These are phyloP conservation scores for Wickerhamomyces sp. DNA, from an alignment of 1,139 yeast species.

Conservation along the genomic window DNA sequence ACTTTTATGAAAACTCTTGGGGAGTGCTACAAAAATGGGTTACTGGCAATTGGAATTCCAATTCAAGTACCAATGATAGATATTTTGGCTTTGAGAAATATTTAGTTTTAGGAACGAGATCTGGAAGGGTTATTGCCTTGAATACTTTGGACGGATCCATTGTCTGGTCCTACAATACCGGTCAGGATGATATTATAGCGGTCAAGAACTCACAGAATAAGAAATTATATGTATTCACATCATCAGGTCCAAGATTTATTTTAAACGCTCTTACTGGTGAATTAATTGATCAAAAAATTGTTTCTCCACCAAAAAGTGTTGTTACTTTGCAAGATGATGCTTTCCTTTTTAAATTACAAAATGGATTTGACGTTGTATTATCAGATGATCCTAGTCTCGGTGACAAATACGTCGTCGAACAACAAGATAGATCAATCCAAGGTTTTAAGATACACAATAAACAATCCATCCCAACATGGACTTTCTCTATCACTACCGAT, in stretches of 20 bases:
- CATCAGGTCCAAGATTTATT: constrained; percentile 22
- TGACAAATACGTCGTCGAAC: constrained; percentile 22
- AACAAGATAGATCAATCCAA: constrained; percentile 19
- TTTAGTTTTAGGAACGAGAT: constrained; percentile 39
- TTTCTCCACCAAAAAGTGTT: constrained; percentile 15
- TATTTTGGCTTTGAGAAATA: constrained; percentile 48
- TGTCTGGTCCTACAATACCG: constrained; percentile 38
- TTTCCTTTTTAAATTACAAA: constrained; percentile 17
- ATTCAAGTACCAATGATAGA: constrained; percentile 15
- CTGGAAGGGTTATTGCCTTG: constrained; percentile 41
- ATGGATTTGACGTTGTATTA: constrained; percentile 24
- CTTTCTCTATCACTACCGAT: constrained; percentile 19
- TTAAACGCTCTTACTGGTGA: constrained; percentile 17
- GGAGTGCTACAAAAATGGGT: constrained; percentile 11
- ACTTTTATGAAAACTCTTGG: constrained; percentile 13
- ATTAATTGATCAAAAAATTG: constrained; percentile 10
- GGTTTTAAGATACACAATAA: constrained; percentile 25
- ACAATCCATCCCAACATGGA: constrained; percentile 30
- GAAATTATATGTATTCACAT: constrained; percentile 23
- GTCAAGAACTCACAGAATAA: constrained; percentile 18
- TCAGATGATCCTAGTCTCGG: constrained; percentile 5
- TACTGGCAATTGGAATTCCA: constrained; percentile 12
- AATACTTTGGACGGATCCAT: constrained; percentile 36
- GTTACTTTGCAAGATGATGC: constrained; percentile 18
- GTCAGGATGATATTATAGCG: constrained; percentile 17